phyloP scores from a whole-genome alignment of 2,329 filamentous ascomycete genomes.

The Botrytis medusae region DNA sequence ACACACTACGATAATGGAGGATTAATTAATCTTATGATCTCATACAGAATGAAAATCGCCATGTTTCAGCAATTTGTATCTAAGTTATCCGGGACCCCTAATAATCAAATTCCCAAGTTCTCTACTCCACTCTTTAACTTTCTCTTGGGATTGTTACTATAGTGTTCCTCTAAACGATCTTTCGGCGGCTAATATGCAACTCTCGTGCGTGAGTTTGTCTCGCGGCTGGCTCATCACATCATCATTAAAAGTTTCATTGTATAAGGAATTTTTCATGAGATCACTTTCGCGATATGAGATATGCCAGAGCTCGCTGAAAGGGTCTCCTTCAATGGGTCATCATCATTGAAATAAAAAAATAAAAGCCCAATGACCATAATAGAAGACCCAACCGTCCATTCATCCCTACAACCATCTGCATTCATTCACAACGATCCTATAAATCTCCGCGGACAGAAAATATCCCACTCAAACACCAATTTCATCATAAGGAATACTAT shows the following conservation, averaged over 20 bases:
- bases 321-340: not conserved
- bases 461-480: not conserved
- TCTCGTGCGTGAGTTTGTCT: not conserved
- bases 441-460: not conserved
- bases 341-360: too few relatives aligned
- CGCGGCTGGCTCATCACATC: not conserved
- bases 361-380: not conserved
- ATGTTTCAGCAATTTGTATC: not conserved
- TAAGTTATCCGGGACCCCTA: not conserved
- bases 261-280: not conserved
- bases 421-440: rapidly evolving
- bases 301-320: not conserved
- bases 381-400: not conserved
- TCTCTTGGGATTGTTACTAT: too few relatives aligned
- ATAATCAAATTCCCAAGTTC: not conserved
- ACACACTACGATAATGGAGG: not conserved
- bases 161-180: not conserved
- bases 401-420: not conserved
- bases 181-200: not conserved
- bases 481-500: not conserved
- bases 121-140: not conserved
- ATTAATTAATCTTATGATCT: not conserved
- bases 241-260: not conserved
- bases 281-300: not conserved
- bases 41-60: not conserved